Evolutionary conservation across 2,329 filamentous ascomycete species (phyloP).

Genomic region (Diplodia seriata): DNA sequence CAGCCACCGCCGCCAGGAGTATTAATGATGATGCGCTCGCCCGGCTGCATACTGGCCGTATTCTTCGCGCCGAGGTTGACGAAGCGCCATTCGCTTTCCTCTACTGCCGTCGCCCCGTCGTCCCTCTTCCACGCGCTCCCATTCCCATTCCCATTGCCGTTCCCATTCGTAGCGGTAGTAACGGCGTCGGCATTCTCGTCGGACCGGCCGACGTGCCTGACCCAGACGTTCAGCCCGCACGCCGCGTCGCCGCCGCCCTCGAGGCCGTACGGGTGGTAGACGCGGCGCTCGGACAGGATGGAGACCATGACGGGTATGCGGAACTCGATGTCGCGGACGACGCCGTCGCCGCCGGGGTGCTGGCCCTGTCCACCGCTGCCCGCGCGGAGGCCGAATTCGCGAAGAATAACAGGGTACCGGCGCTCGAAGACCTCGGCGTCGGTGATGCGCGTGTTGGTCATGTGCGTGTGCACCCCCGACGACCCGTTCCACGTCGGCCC

Average conservation of each 20-base stretch:
- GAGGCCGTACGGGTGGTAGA: slow-evolving; percentile 81
- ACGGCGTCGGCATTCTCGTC: slow-evolving; percentile 29
- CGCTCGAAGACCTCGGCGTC: slow-evolving; percentile 81
- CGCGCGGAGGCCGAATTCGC: slow-evolving; percentile 70
- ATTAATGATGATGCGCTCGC: slow-evolving; percentile 77
- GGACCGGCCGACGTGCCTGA: slow-evolving; percentile 40
- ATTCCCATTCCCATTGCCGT: slow-evolving; percentile 33
- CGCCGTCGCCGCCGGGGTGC: slow-evolving; percentile 76
- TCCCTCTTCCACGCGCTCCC: too few relatives aligned
- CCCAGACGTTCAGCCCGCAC: slow-evolving; percentile 87
- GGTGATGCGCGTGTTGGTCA: slow-evolving; percentile 86
- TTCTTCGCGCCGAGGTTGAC: slow-evolving; percentile 83
- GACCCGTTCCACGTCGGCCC: slow-evolving; percentile 76
- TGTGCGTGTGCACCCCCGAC: slow-evolving; percentile 79
- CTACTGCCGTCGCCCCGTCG: slow-evolving; percentile 27
- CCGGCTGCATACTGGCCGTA: slow-evolving; percentile 75
- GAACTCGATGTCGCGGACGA: slow-evolving; percentile 81
- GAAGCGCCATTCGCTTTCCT: slow-evolving; percentile 61
- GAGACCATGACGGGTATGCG: slow-evolving; percentile 77
- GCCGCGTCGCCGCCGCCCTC: slow-evolving; percentile 80
- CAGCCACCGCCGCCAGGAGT: slow-evolving; percentile 83
- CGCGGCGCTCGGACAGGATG: slow-evolving; percentile 78
- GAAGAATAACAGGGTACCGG: slow-evolving; percentile 75
- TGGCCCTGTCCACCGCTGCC: slow-evolving; percentile 70
- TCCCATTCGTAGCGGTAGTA: not conserved